Evolutionary conservation across 768 basidiomycete species (phyloP).

Genomic region (Strobilomyces echinocephalus): DNA sequence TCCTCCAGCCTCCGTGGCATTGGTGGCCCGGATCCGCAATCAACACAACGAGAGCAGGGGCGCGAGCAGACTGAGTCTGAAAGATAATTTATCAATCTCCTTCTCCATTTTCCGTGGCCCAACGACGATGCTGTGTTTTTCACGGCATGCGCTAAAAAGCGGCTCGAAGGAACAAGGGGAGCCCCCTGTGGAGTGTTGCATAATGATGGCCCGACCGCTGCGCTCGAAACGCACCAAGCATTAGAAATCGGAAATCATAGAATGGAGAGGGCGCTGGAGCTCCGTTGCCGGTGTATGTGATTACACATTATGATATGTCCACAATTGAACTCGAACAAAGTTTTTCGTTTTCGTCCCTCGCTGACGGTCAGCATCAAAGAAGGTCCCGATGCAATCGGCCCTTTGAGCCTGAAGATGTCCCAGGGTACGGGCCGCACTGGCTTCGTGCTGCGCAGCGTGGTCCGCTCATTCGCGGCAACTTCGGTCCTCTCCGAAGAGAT

Average conservation of each 20-base stretch:
- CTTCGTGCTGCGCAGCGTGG: neutral
- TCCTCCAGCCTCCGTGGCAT: neutral
- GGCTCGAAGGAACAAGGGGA: neutral
- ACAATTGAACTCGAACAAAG: neutral
- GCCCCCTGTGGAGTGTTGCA: neutral
- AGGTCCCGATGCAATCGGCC: neutral
- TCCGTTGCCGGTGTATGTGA: neutral
- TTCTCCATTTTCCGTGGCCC: neutral
- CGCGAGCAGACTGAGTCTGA: neutral
- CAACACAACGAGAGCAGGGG: neutral
- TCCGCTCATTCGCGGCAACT: neutral
- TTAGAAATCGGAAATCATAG: neutral
- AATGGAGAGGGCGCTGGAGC: slow-evolving; percentile 1
- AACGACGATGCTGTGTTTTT: neutral
- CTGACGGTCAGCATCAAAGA: neutral
- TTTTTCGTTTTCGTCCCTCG: neutral
- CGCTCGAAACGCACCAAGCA: neutral
- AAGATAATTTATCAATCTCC: too few species aligned
- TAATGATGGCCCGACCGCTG: neutral
- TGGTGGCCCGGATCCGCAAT: neutral
- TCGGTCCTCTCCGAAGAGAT: neutral
- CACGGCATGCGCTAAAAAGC: neutral
- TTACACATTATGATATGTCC: neutral
- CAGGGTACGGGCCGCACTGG: neutral
- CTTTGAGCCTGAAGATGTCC: neutral